Conservation (phyloP, 495 filamentous ascomycete genomes). For the Cercophora newfieldiana region DNA sequence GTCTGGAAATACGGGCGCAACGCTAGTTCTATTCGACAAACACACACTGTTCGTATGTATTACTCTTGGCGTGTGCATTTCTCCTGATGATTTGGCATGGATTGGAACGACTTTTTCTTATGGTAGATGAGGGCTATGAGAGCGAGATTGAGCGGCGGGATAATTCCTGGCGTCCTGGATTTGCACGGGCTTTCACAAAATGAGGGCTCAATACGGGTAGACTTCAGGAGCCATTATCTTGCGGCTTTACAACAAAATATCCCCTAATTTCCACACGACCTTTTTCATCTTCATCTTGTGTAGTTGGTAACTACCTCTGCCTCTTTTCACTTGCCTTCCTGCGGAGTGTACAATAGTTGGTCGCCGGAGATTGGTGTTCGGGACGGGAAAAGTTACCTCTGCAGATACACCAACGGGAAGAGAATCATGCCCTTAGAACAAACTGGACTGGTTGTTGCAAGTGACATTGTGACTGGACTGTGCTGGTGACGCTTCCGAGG, state of each 20-base stretch:
- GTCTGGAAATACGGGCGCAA: constrained; percentile 28
- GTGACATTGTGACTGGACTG: neutral
- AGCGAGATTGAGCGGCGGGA: constrained; percentile 33
- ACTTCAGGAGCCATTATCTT: constrained; percentile 35
- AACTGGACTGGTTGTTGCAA: neutral
- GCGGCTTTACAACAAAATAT: constrained; percentile 33
- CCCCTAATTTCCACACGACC: constrained; percentile 36
- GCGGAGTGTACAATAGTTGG: constrained; percentile 39
- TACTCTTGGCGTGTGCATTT: constrained; percentile 36
- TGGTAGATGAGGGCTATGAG: constrained; percentile 30
- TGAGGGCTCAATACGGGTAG: constrained; percentile 30
- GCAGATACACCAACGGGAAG: constrained; percentile 12
- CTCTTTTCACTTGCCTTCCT: constrained; percentile 39
- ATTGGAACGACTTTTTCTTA: constrained; percentile 33
- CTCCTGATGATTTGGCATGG: constrained; percentile 37
- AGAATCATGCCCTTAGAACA: constrained; percentile 8
- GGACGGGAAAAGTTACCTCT: constrained; percentile 40
- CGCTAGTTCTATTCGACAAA: constrained; percentile 32
- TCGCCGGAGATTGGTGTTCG: constrained; percentile 37
- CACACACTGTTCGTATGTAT: constrained; percentile 36
- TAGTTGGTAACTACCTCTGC: constrained; percentile 30
- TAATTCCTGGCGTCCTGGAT: constrained; percentile 38
- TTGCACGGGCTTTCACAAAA: constrained; percentile 28
- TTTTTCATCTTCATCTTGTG: constrained; percentile 30
- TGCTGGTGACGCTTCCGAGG: neutral